phyloP scores from a whole-genome alignment of 2,329 filamentous ascomycete species.

The Penicillium sumatraense region DNA sequence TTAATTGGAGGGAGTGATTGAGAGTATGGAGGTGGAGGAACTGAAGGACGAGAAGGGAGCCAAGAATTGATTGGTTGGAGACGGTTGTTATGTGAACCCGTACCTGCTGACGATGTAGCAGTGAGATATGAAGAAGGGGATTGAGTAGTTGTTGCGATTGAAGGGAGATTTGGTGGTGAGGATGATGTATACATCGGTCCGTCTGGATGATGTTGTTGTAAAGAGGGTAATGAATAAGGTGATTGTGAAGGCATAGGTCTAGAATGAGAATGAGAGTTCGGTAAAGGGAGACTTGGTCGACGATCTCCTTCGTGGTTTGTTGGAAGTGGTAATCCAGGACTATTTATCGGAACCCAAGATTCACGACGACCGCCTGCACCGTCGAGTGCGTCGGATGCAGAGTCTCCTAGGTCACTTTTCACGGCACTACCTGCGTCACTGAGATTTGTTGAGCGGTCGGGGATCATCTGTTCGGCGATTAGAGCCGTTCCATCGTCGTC shows the following conservation, averaged over 20 bases:
- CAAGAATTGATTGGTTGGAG: conserved; percentile 47
- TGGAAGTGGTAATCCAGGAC: conserved; percentile 37
- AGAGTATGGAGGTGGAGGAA: conserved; percentile 39
- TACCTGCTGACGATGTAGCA: no score
- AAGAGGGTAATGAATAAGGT: conserved; percentile 39
- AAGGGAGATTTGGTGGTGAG: conserved; percentile 37
- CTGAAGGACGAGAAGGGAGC: conserved; percentile 37
- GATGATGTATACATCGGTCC: conserved; percentile 36
- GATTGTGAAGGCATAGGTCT: conserved; percentile 40
- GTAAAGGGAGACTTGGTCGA: conserved; percentile 44
- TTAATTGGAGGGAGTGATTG: conserved; percentile 46
- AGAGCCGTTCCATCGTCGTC: conserved; percentile 39
- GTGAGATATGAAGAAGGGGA: conserved; percentile 33
- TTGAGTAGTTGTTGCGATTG: conserved; percentile 32
- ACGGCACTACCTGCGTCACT: conserved; percentile 47
- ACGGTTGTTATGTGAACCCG: conserved; percentile 38
- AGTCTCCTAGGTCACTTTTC: conserved; percentile 46
- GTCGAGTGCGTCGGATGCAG: conserved; percentile 33
- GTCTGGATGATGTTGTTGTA: conserved; percentile 41
- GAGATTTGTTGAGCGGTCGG: conserved; percentile 38
- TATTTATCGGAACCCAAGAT: conserved; percentile 48
- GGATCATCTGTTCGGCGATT: conserved; percentile 23
- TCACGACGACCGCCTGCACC: conserved; percentile 42
- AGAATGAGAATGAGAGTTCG: conserved; percentile 38
- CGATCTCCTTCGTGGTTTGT: conserved; percentile 39